These are phyloP conservation scores for Globisporangium takayamanum DNA, from an alignment of 352 stramenopile genomes.

Conservation along the genomic window DNA sequence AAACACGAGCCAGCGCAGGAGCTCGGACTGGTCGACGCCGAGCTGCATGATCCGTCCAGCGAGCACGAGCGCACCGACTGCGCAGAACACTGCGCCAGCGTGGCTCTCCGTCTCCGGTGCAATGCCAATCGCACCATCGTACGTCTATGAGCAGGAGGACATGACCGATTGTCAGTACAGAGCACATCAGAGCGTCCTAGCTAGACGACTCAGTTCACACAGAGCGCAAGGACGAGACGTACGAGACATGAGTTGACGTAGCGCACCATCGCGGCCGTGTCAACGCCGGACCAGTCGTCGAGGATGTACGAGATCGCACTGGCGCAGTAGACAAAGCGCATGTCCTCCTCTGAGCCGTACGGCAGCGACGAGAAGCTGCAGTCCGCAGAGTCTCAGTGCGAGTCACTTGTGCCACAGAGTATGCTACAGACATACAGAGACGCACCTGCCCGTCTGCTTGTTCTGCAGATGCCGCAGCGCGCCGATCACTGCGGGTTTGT, in stretches of 20 bases:
- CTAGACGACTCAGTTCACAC: not conserved
- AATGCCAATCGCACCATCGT: conserved; percentile 80
- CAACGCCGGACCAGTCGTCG: conserved; percentile 79
- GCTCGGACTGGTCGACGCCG: conserved; percentile 47
- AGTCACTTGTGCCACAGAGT: not conserved
- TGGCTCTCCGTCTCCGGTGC: conserved; percentile 57
- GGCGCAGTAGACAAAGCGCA: conserved; percentile 87
- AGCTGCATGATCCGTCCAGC: conserved; percentile 65
- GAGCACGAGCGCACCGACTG: conserved; percentile 65
- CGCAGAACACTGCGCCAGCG: conserved; percentile 67
- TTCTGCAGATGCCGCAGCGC: conserved; percentile 72
- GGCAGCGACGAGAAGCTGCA: conserved; percentile 63
- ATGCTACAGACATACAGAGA: not conserved
- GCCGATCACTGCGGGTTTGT: conserved; percentile 58
- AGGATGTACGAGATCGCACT: conserved; percentile 85
- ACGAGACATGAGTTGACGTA: conserved; percentile 83
- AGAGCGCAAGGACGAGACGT: conserved; percentile 9
- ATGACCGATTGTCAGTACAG: too few species aligned
- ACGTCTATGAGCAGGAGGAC: conserved; percentile 31
- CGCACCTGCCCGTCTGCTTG: conserved; percentile 56
- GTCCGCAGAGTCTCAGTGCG: not conserved
- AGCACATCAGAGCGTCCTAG: not conserved
- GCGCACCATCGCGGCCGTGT: conserved; percentile 52
- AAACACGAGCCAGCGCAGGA: conserved; percentile 81
- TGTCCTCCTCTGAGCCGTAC: conserved; percentile 78